Evolutionary conservation across 169 alveolate genomes (phyloP).

Genomic region (Perkinsus chesapeaki): DNA sequence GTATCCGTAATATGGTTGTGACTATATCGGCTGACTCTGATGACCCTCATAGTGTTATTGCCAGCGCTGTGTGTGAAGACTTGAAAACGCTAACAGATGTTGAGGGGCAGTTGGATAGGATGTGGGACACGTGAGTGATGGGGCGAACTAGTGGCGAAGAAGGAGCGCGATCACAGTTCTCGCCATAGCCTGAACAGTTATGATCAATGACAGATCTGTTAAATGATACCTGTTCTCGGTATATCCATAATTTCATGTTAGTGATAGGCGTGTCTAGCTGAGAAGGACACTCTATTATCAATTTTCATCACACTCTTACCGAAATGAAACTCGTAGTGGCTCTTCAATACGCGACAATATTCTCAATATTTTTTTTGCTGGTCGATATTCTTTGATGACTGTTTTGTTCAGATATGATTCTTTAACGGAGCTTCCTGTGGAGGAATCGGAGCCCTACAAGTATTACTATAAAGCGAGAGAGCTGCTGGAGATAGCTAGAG

Average conservation of each 20-base stretch:
- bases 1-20: neutral
- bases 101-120: neutral
- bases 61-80: neutral
- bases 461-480: neutral
- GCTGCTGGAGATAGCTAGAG: neutral
- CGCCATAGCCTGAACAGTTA: no score
- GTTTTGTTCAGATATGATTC: neutral
- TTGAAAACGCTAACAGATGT: neutral
- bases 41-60: neutral
- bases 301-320: no score
- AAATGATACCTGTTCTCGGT: no score
- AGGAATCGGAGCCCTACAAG: neutral
- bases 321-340: no score
- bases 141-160: neutral
- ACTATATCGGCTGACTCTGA: neutral
- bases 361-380: no score
- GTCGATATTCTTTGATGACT: no score
- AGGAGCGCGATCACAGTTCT: no score
- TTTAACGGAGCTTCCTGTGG: neutral
- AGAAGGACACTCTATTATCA: no score
- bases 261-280: no score
- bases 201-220: no score
- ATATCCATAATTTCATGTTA: no score
- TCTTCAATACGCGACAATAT: no score
- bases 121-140: neutral